Conservation (phyloP, 148 eudicot species). For the Camellia lanceoleosa region DNA sequence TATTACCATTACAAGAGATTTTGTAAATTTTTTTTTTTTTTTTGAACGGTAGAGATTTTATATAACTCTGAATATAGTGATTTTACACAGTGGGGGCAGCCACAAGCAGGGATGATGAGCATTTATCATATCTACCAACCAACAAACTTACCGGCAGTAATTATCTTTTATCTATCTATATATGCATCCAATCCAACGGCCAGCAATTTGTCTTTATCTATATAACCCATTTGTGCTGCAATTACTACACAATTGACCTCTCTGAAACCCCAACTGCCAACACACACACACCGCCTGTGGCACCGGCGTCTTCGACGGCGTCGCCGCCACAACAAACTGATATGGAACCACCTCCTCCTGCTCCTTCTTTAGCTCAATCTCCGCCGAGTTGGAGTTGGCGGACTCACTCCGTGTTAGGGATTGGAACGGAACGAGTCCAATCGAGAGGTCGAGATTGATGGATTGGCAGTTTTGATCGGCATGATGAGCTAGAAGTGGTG, state of each 20-base stretch:
- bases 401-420: conserved; percentile 19
- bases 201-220: conserved; percentile 22
- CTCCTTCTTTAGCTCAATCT: conserved; percentile 5
- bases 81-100: too few relatives aligned
- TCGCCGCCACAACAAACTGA: not conserved
- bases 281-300: conserved; percentile 30
- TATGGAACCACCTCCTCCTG: not conserved
- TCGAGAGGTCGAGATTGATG: conserved; percentile 57
- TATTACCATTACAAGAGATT: too few relatives aligned
- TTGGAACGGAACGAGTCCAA: conserved; percentile 50
- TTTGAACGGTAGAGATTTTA: too few relatives aligned
- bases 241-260: conserved; percentile 41
- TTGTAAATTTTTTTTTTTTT: too few relatives aligned
- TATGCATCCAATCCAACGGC: not conserved
- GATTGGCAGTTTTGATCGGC: not conserved
- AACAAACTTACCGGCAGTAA: not conserved
- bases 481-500: not conserved
- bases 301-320: not conserved
- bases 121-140: not conserved
- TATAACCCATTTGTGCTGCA: conserved; percentile 31
- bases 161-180: not conserved
- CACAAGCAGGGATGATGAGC: too few relatives aligned
- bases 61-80: too few relatives aligned
- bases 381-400: conserved; percentile 26
- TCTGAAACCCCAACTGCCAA: conserved; percentile 45